A percentile compares a stretch with the other conserved stretches of the same genome.
Conservation (phyloP, 768 basidiomycete species). For the Xerocomus potaroensis region DNA sequence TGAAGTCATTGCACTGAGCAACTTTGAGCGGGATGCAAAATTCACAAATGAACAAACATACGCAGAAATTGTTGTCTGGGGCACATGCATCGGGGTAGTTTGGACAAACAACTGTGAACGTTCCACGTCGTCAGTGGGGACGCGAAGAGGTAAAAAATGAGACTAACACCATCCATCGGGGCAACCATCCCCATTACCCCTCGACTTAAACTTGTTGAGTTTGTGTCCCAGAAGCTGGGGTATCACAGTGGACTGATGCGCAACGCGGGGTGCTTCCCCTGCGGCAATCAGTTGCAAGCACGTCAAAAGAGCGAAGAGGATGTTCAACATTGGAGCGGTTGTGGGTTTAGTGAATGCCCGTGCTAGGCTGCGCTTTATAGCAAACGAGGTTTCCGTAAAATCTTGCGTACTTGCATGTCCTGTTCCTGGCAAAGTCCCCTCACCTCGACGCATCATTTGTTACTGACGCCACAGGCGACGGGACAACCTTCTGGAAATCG, state of each 20-base stretch:
- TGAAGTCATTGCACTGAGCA: constrained; percentile 8
- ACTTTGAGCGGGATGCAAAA: background rate
- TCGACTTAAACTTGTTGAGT: constrained; percentile 4
- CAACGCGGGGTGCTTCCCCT: background rate
- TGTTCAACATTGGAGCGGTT: constrained; percentile 6
- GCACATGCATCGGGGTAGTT: constrained; percentile 18
- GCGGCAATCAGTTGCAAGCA: constrained; percentile 8
- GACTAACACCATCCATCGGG: constrained; percentile 12
- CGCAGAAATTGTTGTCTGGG: constrained; percentile 17
- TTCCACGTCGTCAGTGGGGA: background rate
- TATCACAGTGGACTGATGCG: constrained; percentile 4
- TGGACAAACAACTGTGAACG: constrained; percentile 13
- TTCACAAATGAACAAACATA: constrained; percentile 1
- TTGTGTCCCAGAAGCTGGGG: constrained; percentile 10
- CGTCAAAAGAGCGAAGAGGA: constrained; percentile 11
- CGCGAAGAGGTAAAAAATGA: background rate
- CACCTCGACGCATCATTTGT: too few species aligned
- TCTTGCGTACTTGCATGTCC: background rate
- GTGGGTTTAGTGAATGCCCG: background rate
- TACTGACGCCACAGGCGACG: too few species aligned
- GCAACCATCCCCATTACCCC: constrained; percentile 9
- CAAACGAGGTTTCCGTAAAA: background rate
- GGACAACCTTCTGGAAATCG: too few species aligned
- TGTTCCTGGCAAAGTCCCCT: too few species aligned
- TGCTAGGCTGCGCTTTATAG: constrained; percentile 1